phyloP scores from a whole-genome alignment of 306 rosid species.

The Vicia faba region DNA sequence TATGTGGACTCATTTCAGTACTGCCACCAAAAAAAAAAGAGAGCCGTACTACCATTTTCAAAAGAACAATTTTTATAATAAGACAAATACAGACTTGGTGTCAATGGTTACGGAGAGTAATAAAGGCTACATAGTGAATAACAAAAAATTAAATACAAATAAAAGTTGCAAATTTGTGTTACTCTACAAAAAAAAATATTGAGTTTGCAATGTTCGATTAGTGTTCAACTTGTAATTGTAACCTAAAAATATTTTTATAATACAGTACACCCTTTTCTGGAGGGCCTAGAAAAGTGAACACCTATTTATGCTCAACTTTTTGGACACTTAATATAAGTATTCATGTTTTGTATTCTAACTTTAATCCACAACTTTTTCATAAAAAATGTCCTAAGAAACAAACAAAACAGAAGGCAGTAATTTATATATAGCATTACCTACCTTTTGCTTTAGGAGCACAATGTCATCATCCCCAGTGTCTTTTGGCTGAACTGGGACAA shows the following conservation, averaged over 20 bases:
- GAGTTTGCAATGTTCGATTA: background rate
- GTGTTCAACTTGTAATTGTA: background rate
- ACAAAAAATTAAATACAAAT: background rate
- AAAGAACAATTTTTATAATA: background rate
- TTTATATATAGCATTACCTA: constrained; percentile 50
- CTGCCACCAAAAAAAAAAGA: background rate
- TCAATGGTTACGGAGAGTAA: constrained; percentile 7
- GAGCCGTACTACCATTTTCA: background rate
- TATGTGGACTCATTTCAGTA: constrained; percentile 4
- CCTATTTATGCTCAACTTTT: constrained; percentile 13
- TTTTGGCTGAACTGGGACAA: constrained; percentile 70
- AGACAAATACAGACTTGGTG: background rate
- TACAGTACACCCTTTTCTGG: background rate
- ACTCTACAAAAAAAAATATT: background rate
- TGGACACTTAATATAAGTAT: constrained; percentile 13
- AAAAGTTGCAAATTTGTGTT: background rate
- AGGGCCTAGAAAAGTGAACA: background rate
- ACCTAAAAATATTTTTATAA: background rate
- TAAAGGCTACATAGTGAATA: constrained; percentile 9
- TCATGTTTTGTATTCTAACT: constrained; percentile 19
- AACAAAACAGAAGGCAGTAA: constrained; percentile 20
- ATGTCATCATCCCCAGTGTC: constrained; percentile 69
- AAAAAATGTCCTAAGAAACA: constrained; percentile 1
- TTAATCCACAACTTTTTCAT: constrained; percentile 13
- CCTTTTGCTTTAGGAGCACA: constrained; percentile 90